phyloP scores from a whole-genome alignment of 257 asterid species.

The Anisodus acutangulus region DNA sequence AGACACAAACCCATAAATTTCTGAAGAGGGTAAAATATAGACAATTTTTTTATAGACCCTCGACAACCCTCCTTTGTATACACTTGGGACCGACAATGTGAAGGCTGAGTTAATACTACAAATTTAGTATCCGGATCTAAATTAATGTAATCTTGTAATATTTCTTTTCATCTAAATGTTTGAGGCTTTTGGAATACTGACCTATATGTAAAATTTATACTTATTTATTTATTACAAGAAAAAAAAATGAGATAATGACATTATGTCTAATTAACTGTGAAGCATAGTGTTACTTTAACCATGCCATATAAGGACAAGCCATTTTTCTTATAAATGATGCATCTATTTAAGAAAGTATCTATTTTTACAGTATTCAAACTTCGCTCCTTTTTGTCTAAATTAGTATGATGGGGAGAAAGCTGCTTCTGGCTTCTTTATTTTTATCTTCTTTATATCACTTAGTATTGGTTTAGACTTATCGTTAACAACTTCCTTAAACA shows the following conservation, averaged over 20 bases:
- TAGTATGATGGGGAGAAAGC: constrained; percentile 32
- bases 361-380: neutral
- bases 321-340: neutral
- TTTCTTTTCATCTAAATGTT: neutral
- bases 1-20: too few species aligned
- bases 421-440: constrained; percentile 39
- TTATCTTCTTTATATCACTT: constrained; percentile 49
- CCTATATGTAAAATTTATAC: too few species aligned
- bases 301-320: too few species aligned
- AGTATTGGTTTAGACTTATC: constrained; percentile 49
- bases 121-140: too few species aligned
- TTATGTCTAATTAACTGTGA: neutral
- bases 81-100: too few species aligned
- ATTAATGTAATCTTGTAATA: too few species aligned
- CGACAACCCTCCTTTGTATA: too few species aligned
- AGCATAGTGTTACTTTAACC: neutral
- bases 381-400: neutral
- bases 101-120: too few species aligned
- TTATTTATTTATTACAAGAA: neutral
- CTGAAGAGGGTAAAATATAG: too few species aligned
- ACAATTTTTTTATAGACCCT: too few species aligned
- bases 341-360: neutral
- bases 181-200: neutral
- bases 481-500: constrained; percentile 27
- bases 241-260: neutral